Base-by-base conservation (phyloP, 192 early-diverging fungal species). In the Podochytrium sp. region DNA sequence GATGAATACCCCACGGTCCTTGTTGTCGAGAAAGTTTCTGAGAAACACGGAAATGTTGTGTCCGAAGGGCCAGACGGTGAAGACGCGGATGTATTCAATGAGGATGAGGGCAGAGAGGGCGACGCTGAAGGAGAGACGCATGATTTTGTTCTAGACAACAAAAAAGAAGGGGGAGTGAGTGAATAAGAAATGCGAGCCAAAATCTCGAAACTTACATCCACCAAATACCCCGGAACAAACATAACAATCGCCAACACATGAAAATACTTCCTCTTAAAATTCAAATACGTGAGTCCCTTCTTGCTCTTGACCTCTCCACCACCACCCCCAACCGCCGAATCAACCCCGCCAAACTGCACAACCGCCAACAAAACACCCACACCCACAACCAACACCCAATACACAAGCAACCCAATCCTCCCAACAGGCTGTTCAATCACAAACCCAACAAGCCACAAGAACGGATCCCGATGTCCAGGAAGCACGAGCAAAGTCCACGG, bases 1-100 rank as follows among this genome's bases (percentile, higher is more conserved):
- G 5, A 99, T 91, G 33, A 92, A 85, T 0, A 88, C 86, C 25
- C 95, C 97, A 2, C 86, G 77, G 66, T 99, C 97, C 12, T 93
- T 87, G 41, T 84, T 78, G 65, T 97, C 95, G n/a, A 94, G 82
- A 78, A 99, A 99, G 38, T 85, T 83, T 23, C 81, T 76, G 75
- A 98, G 58, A 71, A 96, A 98, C 14, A 78, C 59, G 38, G 91
- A 82, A 2, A 99, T 83, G 41, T 76, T 71, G 7, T 80, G 79
- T 3, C 89, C 90, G 27, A 86, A 75, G 0, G 91, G 92, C 64
- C 83, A 87, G 1, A 98, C 76, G 33, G 84, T 85, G 77, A 92
- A 91, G 51, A 87, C 87, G 0, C 97, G 92, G 56, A 96, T 77
- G 57, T 89, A 90, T 73, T 99, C 97, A 20, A 91, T 73, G 57